phyloP scores from a whole-genome alignment of 2,329 filamentous ascomycete species.

The Phyllosticta paracitricarpa region DNA sequence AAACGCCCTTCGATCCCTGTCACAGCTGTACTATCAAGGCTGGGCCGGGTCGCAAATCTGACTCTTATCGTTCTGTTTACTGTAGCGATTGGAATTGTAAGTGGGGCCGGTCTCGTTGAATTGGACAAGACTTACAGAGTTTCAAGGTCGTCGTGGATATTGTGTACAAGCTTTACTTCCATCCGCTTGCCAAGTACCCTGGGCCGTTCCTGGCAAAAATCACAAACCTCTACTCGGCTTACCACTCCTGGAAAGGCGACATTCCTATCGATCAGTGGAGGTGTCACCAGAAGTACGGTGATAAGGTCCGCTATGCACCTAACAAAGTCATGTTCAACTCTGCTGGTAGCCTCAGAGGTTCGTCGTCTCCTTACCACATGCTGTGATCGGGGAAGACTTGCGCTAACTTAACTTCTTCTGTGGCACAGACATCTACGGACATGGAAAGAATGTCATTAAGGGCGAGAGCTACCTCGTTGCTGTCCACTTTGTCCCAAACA shows the following conservation, averaged over 20 bases:
- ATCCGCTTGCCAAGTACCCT: conserved; percentile 34
- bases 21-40: not conserved
- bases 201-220: conserved; percentile 31
- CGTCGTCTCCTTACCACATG: not conserved
- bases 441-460: conserved; percentile 3
- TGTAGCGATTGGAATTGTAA: not conserved
- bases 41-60: not conserved
- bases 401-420: not conserved
- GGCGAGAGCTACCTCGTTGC: conserved; percentile 21
- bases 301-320: conserved; percentile 64
- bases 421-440: conserved; percentile 1
- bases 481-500: conserved; percentile 32
- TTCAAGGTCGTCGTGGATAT: conserved; percentile 13
- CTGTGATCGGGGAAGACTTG: not conserved
- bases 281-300: conserved; percentile 62
- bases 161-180: conserved; percentile 32
- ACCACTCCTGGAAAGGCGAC: conserved; percentile 65
- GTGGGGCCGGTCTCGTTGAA: not conserved
- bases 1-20: not conserved
- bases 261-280: conserved; percentile 64
- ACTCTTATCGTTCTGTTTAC: not conserved
- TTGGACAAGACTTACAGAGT: not conserved
- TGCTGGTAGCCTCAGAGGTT: conserved; percentile 37
- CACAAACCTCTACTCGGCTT: conserved; percentile 33
- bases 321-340: conserved; percentile 72